phyloP scores from a whole-genome alignment of 2,329 filamentous ascomycete species.

The Sclerotinia trifoliorum region DNA sequence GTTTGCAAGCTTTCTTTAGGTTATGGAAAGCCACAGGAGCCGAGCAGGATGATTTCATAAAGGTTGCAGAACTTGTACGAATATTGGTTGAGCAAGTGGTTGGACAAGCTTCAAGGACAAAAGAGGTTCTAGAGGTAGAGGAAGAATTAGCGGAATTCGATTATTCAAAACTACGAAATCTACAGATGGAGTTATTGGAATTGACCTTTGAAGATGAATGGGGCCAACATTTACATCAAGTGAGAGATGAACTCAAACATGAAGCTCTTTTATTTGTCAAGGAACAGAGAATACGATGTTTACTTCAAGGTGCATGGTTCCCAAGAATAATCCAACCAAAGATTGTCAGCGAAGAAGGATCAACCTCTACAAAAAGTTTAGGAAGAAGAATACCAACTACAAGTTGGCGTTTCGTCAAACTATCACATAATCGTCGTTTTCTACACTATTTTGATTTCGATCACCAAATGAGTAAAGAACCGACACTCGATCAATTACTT shows the following conservation, averaged over 20 bases:
- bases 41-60: conserved; percentile 82
- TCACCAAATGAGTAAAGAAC: conserved; percentile 60
- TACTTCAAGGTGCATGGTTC: conserved; percentile 91
- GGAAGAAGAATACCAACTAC: conserved; percentile 26
- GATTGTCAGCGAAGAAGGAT: conserved; percentile 45
- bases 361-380: conserved; percentile 23
- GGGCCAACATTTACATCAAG: conserved; percentile 84
- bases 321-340: conserved; percentile 45
- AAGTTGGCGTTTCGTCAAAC: conserved; percentile 75
- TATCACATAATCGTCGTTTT: conserved; percentile 88
- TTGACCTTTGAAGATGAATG: conserved; percentile 91
- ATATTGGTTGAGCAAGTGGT: conserved; percentile 90
- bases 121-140: conserved; percentile 82
- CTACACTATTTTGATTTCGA: conserved; percentile 88
- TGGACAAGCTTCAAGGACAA: conserved; percentile 75
- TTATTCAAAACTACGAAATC: conserved; percentile 70
- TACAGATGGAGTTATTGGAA: conserved; percentile 92
- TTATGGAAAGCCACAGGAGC: conserved; percentile 91
- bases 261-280: conserved; percentile 96
- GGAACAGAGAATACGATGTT: conserved; percentile 88
- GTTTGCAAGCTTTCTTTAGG: conserved; percentile 82
- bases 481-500: conserved; percentile 67
- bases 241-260: conserved; percentile 86
- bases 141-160: conserved; percentile 86
- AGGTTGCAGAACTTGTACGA: conserved; percentile 85